phyloP scores from a whole-genome alignment of 176 grass and related monocot species.

The Saccharum officinarum region DNA sequence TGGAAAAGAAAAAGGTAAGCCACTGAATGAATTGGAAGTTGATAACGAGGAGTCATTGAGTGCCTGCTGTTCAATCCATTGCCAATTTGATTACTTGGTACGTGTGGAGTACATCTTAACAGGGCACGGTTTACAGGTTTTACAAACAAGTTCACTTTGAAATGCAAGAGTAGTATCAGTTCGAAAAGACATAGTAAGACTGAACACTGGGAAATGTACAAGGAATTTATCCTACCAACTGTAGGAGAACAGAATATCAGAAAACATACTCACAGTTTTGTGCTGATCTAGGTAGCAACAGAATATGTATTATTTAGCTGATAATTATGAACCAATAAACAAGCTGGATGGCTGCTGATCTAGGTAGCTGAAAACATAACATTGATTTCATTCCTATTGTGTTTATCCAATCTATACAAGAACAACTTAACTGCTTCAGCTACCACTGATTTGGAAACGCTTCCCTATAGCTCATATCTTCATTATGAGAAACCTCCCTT shows the following conservation, averaged over 20 bases:
- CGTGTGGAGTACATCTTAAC: not conserved
- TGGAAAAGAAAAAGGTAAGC: not conserved
- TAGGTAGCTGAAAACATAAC: no score
- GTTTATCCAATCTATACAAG: constrained; percentile 11
- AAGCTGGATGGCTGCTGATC: no score
- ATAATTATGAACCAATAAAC: not conserved
- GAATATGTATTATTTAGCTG: not conserved
- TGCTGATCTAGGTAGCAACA: not conserved
- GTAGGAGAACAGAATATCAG: not conserved
- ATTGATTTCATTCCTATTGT: not conserved
- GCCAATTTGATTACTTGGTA: not conserved
- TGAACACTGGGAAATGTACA: not conserved
- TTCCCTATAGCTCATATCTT: constrained; percentile 74
- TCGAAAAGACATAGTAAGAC: not conserved
- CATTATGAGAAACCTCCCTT: constrained; percentile 48
- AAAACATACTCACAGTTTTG: not conserved
- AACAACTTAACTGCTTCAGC: not conserved
- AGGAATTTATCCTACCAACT: not conserved
- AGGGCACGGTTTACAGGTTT: not conserved
- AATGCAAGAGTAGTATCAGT: not conserved
- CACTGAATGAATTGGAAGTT: not conserved
- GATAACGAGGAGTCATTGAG: not conserved
- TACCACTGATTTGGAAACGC: constrained; percentile 90
- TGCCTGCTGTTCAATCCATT: not conserved
- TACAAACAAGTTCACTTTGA: not conserved